Conservation (phyloP, 1,284 basidiomycete species). For the Stereum hirsutum region DNA sequence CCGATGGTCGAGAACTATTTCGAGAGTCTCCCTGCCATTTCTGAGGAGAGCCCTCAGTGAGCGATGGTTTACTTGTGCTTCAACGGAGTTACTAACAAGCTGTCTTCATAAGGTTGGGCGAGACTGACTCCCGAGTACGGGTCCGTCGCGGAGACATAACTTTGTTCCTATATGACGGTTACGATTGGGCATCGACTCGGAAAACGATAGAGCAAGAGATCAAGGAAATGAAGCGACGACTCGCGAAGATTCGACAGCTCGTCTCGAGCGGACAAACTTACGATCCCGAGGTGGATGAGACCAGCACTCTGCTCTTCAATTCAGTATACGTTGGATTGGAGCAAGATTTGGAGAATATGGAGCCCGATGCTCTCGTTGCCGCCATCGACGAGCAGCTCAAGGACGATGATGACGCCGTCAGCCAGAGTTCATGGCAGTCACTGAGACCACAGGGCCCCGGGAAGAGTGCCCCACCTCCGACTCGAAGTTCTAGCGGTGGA, state of each 20-base stretch:
- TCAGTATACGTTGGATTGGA: slow-evolving; percentile 87
- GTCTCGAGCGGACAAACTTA: slow-evolving; percentile 89
- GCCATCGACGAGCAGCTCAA: slow-evolving; percentile 88
- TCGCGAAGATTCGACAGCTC: slow-evolving; percentile 89
- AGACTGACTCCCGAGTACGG: slow-evolving; percentile 33
- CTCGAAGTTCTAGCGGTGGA: slow-evolving; percentile 34
- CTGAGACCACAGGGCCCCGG: slow-evolving; percentile 30
- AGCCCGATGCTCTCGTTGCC: slow-evolving; percentile 71
- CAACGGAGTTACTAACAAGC: slow-evolving; percentile 1
- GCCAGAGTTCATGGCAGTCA: slow-evolving; percentile 84
- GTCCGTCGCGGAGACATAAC: slow-evolving; percentile 55
- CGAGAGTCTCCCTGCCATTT: slow-evolving; percentile 50
- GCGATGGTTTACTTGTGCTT: slow-evolving; percentile 9
- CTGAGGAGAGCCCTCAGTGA: slow-evolving; percentile 38
- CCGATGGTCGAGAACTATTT: slow-evolving; percentile 67
- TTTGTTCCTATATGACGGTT: slow-evolving; percentile 82
- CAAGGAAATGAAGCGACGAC: slow-evolving; percentile 76
- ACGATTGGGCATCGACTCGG: slow-evolving; percentile 87
- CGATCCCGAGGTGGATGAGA: slow-evolving; percentile 74
- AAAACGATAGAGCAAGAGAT: slow-evolving; percentile 83
- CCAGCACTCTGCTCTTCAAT: slow-evolving; percentile 80
- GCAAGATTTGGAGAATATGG: slow-evolving; percentile 62
- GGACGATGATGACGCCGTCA: slow-evolving; percentile 61
- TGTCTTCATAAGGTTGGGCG: slow-evolving; percentile 6
- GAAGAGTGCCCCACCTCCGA: slow-evolving; percentile 29